Percentiles rank a stretch among this genome's conserved stretches.
Conservation (phyloP, 495 filamentous ascomycete genomes). For the Opeltia flavorubescens region DNA sequence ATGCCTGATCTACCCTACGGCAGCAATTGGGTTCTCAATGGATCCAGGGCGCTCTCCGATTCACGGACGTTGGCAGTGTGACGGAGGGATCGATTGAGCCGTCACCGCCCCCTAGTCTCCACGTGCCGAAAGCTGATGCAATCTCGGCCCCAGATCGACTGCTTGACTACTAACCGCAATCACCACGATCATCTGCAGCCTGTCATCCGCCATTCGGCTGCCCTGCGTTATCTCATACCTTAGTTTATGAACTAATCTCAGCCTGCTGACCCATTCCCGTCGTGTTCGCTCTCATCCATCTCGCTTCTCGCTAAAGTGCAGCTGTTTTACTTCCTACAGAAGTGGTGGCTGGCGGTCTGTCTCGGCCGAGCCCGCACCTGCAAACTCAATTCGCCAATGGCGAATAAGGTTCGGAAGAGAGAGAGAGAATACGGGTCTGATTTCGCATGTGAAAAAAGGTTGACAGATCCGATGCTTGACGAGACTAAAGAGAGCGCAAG, state of each 20-base stretch:
- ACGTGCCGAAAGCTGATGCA: neutral
- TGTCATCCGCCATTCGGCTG: neutral
- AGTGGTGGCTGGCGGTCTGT: neutral
- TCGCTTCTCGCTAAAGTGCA: too few species aligned
- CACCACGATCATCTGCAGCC: neutral
- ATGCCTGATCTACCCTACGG: neutral
- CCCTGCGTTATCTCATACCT: neutral
- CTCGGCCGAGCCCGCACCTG: neutral
- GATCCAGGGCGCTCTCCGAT: too few species aligned
- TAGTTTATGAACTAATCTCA: neutral
- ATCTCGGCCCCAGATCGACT: neutral
- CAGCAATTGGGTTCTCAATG: neutral
- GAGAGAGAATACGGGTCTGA: neutral
- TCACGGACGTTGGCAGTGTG: too few species aligned
- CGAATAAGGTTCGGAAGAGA: neutral
- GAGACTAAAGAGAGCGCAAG: too few species aligned
- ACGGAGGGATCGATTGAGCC: neutral
- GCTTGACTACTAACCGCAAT: neutral
- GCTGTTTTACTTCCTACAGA: too few species aligned
- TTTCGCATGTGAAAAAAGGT: too few species aligned
- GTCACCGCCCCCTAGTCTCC: neutral
- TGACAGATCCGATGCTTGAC: too few species aligned
- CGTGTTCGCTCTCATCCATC: too few species aligned
- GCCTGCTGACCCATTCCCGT: neutral
- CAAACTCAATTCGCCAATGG: neutral